Evolutionary conservation across 371 early-diverging fungal genomes (phyloP), one percentile per base, ranked within the genome.

Genomic region (Actinomortierella wolfii): DNA sequence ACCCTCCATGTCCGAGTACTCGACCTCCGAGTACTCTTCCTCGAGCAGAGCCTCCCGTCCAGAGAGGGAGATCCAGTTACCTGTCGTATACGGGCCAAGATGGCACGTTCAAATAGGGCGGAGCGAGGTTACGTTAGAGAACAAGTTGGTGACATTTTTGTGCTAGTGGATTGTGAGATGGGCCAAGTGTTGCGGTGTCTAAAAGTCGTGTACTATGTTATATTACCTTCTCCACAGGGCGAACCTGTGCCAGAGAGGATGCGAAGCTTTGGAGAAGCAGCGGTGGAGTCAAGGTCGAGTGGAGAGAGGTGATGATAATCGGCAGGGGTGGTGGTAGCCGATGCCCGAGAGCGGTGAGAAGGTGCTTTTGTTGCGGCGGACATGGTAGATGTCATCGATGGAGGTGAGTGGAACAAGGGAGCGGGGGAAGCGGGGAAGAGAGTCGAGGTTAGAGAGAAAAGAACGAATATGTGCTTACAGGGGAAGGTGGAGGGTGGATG

Each of bases 1-100:
- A 1, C 74, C 74, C 34, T 74, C 74, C 64, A 74, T 67, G 50
- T 74, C 74, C 21, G 74, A 74, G 56, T 74, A 74, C 40, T 74
- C 74, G 34, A 74, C 57, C 51, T 74, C 74, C 45, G 74, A 74
- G 57, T 67, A 74, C 18, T 74, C 74, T 15, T 74, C 74, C 41
- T 67, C 67, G 23, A 74, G 54, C 28, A 28, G 51, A 41, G 59
- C 67, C 25, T 74, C 74, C 48, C 64, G 67, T 11, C 61, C 56
- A 9, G 74, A 59, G 18, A 74, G 67, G 0, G 74, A 62, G 41
- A 74, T 61, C 74, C 74, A 74, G 24, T 67, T 67, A 39, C 58
- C 74, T 74, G 45, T 11, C 6, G 15, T 24, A 21, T 0, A 58
- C 28, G 23, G 5, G 40, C 29, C 17, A 59, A 43, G 29, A 59